Evolutionary conservation across 371 early-diverging fungal genomes (phyloP), one percentile per base, ranked within the genome.

Genomic region (Synchytrium microbalum): DNA sequence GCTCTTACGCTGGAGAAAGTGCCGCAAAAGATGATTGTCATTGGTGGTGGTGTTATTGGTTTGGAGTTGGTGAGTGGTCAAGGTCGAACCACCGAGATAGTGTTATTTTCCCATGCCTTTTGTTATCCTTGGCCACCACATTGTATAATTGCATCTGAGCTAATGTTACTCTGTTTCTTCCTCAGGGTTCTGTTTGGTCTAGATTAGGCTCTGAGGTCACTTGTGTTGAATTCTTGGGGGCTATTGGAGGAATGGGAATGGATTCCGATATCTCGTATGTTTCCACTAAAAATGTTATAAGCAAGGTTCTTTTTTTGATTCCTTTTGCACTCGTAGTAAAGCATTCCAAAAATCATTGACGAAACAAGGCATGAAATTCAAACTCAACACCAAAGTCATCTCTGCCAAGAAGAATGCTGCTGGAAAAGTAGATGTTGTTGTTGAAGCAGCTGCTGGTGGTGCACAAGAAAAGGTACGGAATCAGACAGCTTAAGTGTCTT

Each of bases 11-110:
- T 97, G 58, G 79, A 86, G 68, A 83, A 93, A 75, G 90, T 96
- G 24, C 97, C 96, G 67, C 88, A 95, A 82, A 94, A 92, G 84
- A 89, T 98, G 92, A 85, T 95, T 53, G 95, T 98, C 61, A 96
- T 98, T 74, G 98, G 98, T 70, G 98, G 93, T 66, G 98, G 98
- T 81, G 95, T 97, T 67, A 98, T 98, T 79, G 98, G 97, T 65
- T 88, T 97, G 56, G 98, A 98, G 80, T 83, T 96, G 64, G 73
- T 72, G 59, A 3, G 56, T 69, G 38, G 62, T 57, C 46, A 54
- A 54, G 53, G 24, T 24, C 23, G 32, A 5, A 5, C 24, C 54
- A 19, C 53, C 59, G n/a, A 26, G 14, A 54, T 63, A 16, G 54
- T 29, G 54, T 65, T 51, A 31, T 19, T 63, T 0, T 64, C 26